Evolutionary conservation across 179 eudicot species (phyloP), one percentile per base, ranked within the genome.

Genomic region (Dionaea muscipula): DNA sequence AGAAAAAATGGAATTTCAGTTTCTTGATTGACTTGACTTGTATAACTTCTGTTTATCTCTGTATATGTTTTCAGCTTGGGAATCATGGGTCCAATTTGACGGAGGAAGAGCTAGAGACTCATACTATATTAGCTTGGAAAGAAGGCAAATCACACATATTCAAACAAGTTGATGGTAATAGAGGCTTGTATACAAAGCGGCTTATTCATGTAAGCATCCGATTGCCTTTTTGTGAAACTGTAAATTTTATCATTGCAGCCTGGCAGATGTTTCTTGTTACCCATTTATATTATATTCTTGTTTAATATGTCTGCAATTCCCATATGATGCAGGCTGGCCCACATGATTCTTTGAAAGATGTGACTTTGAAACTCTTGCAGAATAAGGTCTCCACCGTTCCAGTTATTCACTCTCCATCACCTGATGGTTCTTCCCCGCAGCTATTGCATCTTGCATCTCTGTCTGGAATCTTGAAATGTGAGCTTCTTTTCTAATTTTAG

Each of bases 121-220:
- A 88, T 71, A 76, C 94, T 41, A 88, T 88, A 57, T 78, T 82
- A 57, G 94, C 96, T 26, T 88, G 96, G 96, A 88, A 85, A 75
- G 84, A 82, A 45, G 85, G 72, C 33, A 88, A 88, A 63, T 51
- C 62, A 60, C 72, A 75, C 53, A 62, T 73, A 36, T 76, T 47
- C 41, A 62, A 81, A 62, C 85, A 79, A 68, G 72, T 53, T 63
- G 79, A 71, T 69, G 82, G 72, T 26, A 71, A 74, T 59, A 74
- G 77, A 47, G 65, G 82, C 47, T 57, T 66, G 31, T 63, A 60
- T 55, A 35, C 77, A 25, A 78, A 72, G 55, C 75, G 31, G 55
- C 76, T 88, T 58, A 73, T 82, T 44, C 76, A 75, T 58, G 95
- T 79, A 68, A 85, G 87, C 65, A 58, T 53, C 52, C 57, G 19